Evolutionary conservation across 352 stramenopile genomes (phyloP).

Genomic region (Phytopythium oedochilum): DNA sequence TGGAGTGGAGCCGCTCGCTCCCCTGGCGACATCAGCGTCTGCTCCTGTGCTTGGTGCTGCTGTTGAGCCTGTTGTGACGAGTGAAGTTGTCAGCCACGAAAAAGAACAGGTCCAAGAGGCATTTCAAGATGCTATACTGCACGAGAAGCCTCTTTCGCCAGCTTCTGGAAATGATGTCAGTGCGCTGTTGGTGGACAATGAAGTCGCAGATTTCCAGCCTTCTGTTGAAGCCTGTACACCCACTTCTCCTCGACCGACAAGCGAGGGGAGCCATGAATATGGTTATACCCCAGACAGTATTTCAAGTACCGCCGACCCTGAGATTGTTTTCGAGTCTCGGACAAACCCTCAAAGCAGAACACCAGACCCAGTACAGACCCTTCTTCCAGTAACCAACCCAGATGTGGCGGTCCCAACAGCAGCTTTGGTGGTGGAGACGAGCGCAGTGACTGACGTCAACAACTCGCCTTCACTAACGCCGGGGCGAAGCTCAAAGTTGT

Average conservation of each 20-base stretch:
- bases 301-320: background rate
- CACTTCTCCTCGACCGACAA: background rate
- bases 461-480: background rate
- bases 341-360: background rate
- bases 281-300: background rate
- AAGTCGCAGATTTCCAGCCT: background rate
- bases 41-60: conserved; percentile 6
- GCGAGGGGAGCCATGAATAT: too few species aligned
- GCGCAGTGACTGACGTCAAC: too few species aligned
- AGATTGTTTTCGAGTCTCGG: background rate
- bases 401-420: background rate
- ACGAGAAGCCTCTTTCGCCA: too few species aligned
- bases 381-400: background rate
- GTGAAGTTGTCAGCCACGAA: background rate
- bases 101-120: background rate
- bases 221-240: background rate
- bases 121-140: background rate
- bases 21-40: conserved; percentile 11
- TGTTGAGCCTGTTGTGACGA: background rate
- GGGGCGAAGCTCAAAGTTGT: background rate
- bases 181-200: background rate
- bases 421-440: background rate
- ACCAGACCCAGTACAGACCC: background rate
- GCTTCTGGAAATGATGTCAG: too few species aligned
- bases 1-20: background rate